Base-by-base conservation (phyloP, 768 basidiomycete species). In the Suillus decipiens region DNA sequence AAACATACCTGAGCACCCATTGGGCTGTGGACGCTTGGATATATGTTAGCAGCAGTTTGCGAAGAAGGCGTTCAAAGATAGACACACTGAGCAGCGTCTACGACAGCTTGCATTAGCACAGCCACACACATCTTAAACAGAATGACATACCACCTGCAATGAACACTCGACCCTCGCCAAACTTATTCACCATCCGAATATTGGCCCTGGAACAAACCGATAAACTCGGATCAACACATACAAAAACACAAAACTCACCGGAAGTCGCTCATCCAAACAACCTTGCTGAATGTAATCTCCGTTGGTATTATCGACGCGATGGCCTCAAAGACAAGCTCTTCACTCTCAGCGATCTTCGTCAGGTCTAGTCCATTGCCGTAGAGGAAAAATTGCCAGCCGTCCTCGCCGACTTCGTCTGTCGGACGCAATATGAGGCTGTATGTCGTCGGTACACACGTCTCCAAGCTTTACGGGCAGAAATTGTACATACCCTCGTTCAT, bases 311-410 rank as follows among this genome's bases (percentile, higher is more conserved):
- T 1, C 5, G 60, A 51, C n/a, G 67, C 61, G 43, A 81, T 73
- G 24, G 48, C 61, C 34, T 74, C 64, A 5, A 76, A 63, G 45
- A 82, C 60, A 28, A 69, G 66, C 24, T 76, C 69, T 24, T 68
- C 47, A 36, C 73, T 68, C 3, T 55, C 56, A 5, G 68, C 47
- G 41, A 75, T 17, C 12, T 71, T 43, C 5, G 62, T 61, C 5
- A 69, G 56, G 0, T 72, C 67, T 11, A 64, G 12, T 1, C 60
- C 50, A 34, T 51, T 61, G n/a, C 58, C 34, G 2, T 28, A 19
- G 6, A 72, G 14, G 2, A 72, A 0, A 22, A 69, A 53, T 19
- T 66, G 69, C 55, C 64, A 72, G 9, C 71, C 73, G 53, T 72
- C 74, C 5, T 66, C 66, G 3, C 57, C 67, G 0, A 73, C 48